Evolutionary conservation across 2,329 filamentous ascomycete species (phyloP), one percentile per base, ranked within the genome.

Genomic region (Microdochium nivale): DNA sequence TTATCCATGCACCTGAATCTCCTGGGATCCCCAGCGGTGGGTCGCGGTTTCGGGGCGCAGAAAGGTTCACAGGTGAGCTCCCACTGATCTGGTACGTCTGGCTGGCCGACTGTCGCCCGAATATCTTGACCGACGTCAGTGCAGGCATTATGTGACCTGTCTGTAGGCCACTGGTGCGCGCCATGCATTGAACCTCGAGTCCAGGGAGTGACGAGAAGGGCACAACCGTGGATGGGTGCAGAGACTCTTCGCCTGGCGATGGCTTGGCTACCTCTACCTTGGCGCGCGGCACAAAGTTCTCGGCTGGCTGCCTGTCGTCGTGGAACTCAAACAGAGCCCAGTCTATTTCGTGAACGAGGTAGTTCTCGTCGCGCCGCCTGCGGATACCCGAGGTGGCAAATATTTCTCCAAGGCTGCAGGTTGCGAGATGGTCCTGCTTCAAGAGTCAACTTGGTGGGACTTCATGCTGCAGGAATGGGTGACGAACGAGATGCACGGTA

Each of bases 1-100:
- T 83, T 3, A 97, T 82, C 92, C 92, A 97, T 0, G 92, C 92
- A 3, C 92, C 92, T 7, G 87, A 92, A 65, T 97, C 92, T 19
- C 92, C 92, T 2, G 91, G 91, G 13, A 94, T 82, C 2, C 82
- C 82, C 25, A 86, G 73, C 33, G 55, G 14, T 3, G 40, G 40
- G n/a, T 44, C 40, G 23, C 40, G 40, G 19, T 24, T 44, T 23
- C 40, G 40, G 7, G 40, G 40, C 8, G 3, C 5, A 23, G 8
- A 23, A 19, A 44, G 21, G 48, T 51, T 37, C 25, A 56, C 7
- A 0, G 62, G 55, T 1, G 66, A 56, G 4, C 63, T 63, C 40
- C 77, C 77, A 7, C 74, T 73, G 19, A 85, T 71, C 58, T 84
- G 80, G 59, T 81, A 85, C 3, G 78, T 87, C 51, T 88, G 84